Percentiles rank a stretch among this genome's conserved stretches.
Conservation (phyloP, 495 filamentous ascomycete genomes). For the Aspergillus haitiensis region DNA sequence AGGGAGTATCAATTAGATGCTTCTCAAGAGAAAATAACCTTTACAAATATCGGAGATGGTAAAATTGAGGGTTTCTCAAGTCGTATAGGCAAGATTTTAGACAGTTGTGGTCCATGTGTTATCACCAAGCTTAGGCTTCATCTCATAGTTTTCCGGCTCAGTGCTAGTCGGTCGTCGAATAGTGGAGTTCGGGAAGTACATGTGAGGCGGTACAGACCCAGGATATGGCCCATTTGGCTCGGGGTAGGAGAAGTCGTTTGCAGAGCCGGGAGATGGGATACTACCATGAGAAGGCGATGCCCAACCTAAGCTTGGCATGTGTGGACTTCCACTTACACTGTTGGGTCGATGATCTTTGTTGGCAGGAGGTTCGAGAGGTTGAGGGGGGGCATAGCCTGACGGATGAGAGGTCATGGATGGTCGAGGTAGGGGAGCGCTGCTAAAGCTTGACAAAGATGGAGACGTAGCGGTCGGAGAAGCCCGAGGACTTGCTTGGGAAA, state of each 20-base stretch:
- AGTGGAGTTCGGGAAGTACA: slow-evolving; percentile 61
- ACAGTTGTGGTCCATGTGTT: slow-evolving; percentile 46
- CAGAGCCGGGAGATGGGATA: slow-evolving; percentile 66
- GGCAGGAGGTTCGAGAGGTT: slow-evolving; percentile 83
- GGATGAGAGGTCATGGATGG: slow-evolving; percentile 81
- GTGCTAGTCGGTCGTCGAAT: slow-evolving; percentile 69
- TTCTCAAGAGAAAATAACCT: too few relatives aligned
- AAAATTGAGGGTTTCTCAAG: not conserved
- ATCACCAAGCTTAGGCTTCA: slow-evolving; percentile 51
- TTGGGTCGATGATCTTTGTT: slow-evolving; percentile 70
- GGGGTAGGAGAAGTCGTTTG: slow-evolving; percentile 66
- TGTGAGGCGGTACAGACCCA: slow-evolving; percentile 61
- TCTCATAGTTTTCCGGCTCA: slow-evolving; percentile 68
- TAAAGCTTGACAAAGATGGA: slow-evolving; percentile 58
- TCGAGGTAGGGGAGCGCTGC: slow-evolving; percentile 55
- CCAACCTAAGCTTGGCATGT: slow-evolving; percentile 73
- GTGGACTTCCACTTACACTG: slow-evolving; percentile 69
- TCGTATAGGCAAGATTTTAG: slow-evolving; percentile 23
- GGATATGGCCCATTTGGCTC: slow-evolving; percentile 62
- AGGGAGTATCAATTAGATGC: too few relatives aligned
- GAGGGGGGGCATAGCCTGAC: slow-evolving; percentile 73
- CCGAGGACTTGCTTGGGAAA: slow-evolving; percentile 71
- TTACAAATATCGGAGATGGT: too few relatives aligned
- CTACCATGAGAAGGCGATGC: slow-evolving; percentile 65
- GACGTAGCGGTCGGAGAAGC: slow-evolving; percentile 64